Base-by-base conservation (phyloP, 768 basidiomycete genomes). In the Gloeostereum incarnatum region DNA sequence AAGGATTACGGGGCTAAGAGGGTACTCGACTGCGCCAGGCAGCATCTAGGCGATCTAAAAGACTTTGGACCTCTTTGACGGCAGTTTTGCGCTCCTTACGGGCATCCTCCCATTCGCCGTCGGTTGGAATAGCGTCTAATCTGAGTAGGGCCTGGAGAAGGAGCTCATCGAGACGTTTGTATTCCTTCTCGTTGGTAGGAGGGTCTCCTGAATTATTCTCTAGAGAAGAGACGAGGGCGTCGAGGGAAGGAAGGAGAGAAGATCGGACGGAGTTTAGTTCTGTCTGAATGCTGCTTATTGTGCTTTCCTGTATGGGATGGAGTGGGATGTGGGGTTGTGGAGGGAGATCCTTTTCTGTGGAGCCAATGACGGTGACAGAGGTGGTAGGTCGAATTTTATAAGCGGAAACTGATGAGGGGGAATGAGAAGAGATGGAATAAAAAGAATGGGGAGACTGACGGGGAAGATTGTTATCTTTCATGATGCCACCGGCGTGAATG, bases 401-500 rank as follows among this genome's bases (percentile, higher is more conserved):
- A 1, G 81, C 66, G 9, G 88, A 78, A 46, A 93, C 79, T 81
- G 48, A 41, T 27, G 31, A 33, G 24, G 39, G 35, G 51, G 24
- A 52, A 39, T 42, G 22, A 19, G n/a, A 14, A 31, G 23, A 41
- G 14, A 34, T 16, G 29, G 21, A 29, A n/a, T 30, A 30, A 24
- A 11, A 40, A 31, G 33, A 39, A 29, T 39, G 40, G 14, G 11
- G 42, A 27, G 24, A 54, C 72, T 62, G 47, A 84, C 80, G 61
- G 32, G 80, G 72, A 6, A 75, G 71, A 41, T 61, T 54, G 54
- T 91, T 80, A 54, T 94, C 89, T 48, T 81, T 83, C 73, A 97
- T 83, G 57, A 96, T 74, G 1, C 88, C 91, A 26, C 94, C 94
- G 32, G 83, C 76, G 61, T 85, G 81, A 45, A 98, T 78, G 51